Conservation (phyloP, 2,329 filamentous ascomycete species). For the Rhytidhysteron rufulum region DNA sequence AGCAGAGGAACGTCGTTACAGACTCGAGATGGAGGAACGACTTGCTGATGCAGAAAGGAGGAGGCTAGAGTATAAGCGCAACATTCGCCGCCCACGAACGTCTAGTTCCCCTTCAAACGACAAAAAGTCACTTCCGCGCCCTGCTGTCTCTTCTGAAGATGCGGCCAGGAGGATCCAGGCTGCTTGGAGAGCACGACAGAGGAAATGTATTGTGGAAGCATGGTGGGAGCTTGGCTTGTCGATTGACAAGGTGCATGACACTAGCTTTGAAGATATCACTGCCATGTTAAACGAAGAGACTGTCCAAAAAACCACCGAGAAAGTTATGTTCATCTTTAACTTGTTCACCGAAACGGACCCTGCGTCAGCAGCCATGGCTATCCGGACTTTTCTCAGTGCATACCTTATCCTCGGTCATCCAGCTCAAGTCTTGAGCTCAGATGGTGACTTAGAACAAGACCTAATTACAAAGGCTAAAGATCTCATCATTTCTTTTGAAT, state of each 20-base stretch:
- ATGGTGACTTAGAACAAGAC: slow-evolving; percentile 65
- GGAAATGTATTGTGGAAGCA: slow-evolving; percentile 58
- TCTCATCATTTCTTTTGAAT: slow-evolving; percentile 73
- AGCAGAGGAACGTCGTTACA: slow-evolving; percentile 65
- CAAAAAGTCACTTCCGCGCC: slow-evolving; percentile 26
- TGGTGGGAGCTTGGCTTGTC: slow-evolving; percentile 66
- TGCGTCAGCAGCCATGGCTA: slow-evolving; percentile 60
- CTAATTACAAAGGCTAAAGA: slow-evolving; percentile 75
- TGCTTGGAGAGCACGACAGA: slow-evolving; percentile 62
- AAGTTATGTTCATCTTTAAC: slow-evolving; percentile 66
- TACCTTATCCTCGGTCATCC: slow-evolving; percentile 78
- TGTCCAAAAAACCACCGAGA: slow-evolving; percentile 63
- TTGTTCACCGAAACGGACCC: slow-evolving; percentile 57
- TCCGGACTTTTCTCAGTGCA: slow-evolving; percentile 73
- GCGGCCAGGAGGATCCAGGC: slow-evolving; percentile 66
- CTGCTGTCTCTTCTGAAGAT: slow-evolving; percentile 52
- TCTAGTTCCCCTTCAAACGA: slow-evolving; percentile 50
- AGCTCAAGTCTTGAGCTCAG: slow-evolving; percentile 71
- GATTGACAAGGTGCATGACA: slow-evolving; percentile 66
- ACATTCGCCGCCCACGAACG: slow-evolving; percentile 56
- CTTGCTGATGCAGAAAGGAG: slow-evolving; percentile 73
- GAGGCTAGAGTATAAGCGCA: slow-evolving; percentile 53
- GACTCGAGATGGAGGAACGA: slow-evolving; percentile 73
- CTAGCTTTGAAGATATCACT: slow-evolving; percentile 71
- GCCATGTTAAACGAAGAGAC: slow-evolving; percentile 63